phyloP scores from a whole-genome alignment of 208 protist genomes.

The Leishmania turanica region DNA sequence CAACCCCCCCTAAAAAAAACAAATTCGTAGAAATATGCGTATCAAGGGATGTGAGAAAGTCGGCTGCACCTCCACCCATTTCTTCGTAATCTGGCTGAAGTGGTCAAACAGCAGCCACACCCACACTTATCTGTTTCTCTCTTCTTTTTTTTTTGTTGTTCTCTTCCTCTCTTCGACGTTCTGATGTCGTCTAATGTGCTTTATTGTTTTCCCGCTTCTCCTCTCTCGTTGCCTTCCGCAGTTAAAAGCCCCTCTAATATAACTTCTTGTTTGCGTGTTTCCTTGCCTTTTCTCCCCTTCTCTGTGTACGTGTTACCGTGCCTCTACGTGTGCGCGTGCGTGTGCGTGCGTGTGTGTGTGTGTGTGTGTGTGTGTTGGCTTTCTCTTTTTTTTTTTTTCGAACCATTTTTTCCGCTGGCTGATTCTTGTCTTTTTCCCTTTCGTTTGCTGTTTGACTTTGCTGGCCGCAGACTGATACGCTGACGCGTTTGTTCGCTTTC shows the following conservation, averaged over 20 bases:
- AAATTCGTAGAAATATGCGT: background rate
- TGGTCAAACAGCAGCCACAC: background rate
- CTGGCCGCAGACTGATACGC: background rate
- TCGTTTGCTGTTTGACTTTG: too few species aligned
- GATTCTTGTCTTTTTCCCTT: background rate
- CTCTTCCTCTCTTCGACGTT: background rate
- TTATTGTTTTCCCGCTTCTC: conserved; percentile 1
- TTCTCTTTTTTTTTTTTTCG: background rate
- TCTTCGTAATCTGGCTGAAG: background rate
- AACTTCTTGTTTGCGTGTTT: background rate
- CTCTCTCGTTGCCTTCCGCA: conserved; percentile 4
- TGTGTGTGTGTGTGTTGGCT: background rate
- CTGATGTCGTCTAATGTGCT: background rate
- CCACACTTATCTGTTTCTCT: background rate
- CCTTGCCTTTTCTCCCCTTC: conserved; percentile 7
- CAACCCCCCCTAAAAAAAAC: background rate
- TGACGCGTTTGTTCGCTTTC: background rate
- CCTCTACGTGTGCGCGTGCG: background rate
- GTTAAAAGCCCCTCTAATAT: background rate
- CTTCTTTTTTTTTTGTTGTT: conserved; percentile 32
- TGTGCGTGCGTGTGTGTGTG: background rate
- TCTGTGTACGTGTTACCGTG: background rate
- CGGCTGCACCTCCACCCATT: background rate
- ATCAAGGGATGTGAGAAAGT: background rate
- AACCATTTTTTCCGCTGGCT: background rate